Conservation (phyloP, 306 rosid species). For the Dryas drummondii region DNA sequence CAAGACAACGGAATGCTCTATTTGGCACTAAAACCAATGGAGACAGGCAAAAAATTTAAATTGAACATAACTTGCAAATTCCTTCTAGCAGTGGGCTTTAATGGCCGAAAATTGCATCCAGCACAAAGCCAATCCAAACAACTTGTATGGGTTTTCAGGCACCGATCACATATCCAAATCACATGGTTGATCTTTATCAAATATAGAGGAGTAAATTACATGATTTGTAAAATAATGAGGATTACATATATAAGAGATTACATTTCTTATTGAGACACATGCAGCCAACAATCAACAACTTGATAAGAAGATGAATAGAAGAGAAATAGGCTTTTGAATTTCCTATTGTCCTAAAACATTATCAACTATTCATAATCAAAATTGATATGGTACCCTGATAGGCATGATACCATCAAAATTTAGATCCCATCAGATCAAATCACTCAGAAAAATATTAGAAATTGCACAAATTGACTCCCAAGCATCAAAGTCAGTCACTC, state of each 20-base stretch:
- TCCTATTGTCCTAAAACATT: background rate
- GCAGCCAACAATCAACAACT: slow-evolving; percentile 5
- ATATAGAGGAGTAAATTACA: background rate
- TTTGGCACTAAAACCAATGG: background rate
- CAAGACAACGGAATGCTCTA: background rate
- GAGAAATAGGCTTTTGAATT: background rate
- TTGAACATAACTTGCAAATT: background rate
- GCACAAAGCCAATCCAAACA: background rate
- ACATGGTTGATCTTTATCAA: background rate
- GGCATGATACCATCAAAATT: background rate
- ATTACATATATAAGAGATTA: background rate
- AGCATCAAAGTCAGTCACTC: background rate
- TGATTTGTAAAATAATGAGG: background rate
- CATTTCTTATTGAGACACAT: background rate
- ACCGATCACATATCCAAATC: background rate
- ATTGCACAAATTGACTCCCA: background rate
- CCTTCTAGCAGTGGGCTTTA: background rate
- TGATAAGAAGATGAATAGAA: background rate
- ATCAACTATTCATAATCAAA: background rate
- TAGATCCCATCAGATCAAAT: background rate
- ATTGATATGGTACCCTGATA: background rate
- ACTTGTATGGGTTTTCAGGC: too few species aligned
- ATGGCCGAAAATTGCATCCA: too few species aligned
- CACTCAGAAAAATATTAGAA: background rate
- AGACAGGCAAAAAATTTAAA: background rate